Conservation (phyloP, 106 monocot genomes). For the Triglochin maritima region DNA sequence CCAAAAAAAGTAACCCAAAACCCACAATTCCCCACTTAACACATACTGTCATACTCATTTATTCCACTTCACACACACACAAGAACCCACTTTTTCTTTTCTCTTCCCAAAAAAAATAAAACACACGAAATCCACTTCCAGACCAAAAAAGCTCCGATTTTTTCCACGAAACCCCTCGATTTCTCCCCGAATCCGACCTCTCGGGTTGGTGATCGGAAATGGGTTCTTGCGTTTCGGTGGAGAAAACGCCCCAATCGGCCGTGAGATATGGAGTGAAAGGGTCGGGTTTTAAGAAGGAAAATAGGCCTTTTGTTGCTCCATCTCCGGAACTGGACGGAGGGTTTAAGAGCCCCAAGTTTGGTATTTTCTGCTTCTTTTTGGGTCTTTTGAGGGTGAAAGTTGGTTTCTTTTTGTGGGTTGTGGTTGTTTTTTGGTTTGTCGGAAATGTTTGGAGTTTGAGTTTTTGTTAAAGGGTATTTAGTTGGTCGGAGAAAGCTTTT, state of each 20-base stretch:
- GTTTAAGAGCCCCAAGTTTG: neutral
- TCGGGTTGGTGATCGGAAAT: neutral
- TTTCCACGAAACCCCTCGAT: neutral
- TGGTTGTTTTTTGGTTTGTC: neutral
- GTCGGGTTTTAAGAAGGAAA: neutral
- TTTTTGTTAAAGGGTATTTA: too few species aligned
- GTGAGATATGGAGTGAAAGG: neutral
- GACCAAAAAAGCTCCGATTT: neutral
- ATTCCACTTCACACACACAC: too few species aligned
- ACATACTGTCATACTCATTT: too few species aligned
- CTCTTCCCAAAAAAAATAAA: too few species aligned
- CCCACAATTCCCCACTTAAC: too few species aligned
- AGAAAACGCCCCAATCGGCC: neutral
- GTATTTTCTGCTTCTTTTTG: neutral
- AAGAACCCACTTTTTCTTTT: too few species aligned
- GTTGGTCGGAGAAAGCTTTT: too few species aligned
- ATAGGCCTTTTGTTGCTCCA: slow-evolving; percentile 1
- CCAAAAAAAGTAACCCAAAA: too few species aligned
- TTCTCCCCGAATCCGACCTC: too few species aligned
- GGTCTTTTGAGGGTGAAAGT: neutral
- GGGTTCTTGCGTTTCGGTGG: slow-evolving; percentile 5
- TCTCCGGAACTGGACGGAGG: neutral
- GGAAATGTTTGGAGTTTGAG: too few species aligned
- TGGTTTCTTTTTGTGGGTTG: neutral
- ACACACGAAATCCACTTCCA: neutral